Percentiles rank a stretch among this genome's conserved stretches.
phyloP scores from a whole-genome alignment of 2,329 filamentous ascomycete species.

The Arthrinium puccinioides region DNA sequence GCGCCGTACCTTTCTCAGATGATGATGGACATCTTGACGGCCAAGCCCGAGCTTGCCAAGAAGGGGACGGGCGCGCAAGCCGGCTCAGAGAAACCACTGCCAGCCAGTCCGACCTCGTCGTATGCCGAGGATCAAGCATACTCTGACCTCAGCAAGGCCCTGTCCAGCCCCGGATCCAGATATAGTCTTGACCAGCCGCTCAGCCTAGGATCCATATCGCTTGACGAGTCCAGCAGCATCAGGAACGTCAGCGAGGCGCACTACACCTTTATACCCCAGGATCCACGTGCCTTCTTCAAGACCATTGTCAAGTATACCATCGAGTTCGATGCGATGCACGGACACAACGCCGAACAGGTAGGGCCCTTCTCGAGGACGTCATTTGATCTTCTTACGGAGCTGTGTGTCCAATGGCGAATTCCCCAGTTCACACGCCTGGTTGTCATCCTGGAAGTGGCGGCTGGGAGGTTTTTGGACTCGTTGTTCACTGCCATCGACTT shows the following conservation, averaged over 20 bases:
- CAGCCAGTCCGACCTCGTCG: constrained; percentile 44
- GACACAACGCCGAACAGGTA: constrained; percentile 40
- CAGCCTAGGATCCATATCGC: constrained; percentile 58
- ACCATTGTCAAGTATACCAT: constrained; percentile 74
- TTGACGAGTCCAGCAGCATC: constrained; percentile 47
- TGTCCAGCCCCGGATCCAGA: constrained; percentile 37
- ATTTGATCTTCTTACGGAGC: constrained; percentile 74
- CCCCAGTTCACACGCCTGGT: constrained; percentile 75
- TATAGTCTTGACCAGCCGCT: constrained; percentile 58
- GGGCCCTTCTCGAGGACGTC: constrained; percentile 68
- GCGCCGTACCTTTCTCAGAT: constrained; percentile 81
- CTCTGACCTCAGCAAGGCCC: constrained; percentile 43
- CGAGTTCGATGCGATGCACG: constrained; percentile 53
- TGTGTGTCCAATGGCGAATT: constrained; percentile 83
- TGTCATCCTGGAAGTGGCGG: constrained; percentile 75
- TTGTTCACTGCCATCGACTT: constrained; percentile 76
- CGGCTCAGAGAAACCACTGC: constrained; percentile 46
- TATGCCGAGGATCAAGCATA: constrained; percentile 43
- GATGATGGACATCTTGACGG: constrained; percentile 84
- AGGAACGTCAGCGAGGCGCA: constrained; percentile 54
- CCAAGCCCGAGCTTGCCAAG: constrained; percentile 78
- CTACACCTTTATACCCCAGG: constrained; percentile 85
- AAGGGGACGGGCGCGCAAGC: constrained; percentile 45
- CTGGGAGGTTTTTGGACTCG: constrained; percentile 77
- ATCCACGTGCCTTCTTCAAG: constrained; percentile 77